Conservation (phyloP, 208 protist species). For the Trypanosoma cruzi region DNA sequence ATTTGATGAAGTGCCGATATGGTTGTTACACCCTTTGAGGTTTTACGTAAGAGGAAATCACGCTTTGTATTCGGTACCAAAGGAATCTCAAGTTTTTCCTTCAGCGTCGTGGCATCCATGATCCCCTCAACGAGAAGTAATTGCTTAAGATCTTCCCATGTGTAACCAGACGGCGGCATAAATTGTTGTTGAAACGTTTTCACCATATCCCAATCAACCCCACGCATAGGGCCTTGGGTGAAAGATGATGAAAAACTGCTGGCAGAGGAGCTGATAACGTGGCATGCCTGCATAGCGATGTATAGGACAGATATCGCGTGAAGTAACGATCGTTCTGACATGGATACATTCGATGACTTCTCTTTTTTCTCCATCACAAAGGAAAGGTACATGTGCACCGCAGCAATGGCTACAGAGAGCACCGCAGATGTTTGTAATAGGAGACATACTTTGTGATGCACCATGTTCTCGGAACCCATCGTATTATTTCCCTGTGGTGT, state of each 20-base stretch:
- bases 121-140: slow-evolving; percentile 49
- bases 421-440: slow-evolving; percentile 79
- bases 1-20: slow-evolving; percentile 47
- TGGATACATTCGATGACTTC: slow-evolving; percentile 10
- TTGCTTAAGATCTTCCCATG: slow-evolving; percentile 23
- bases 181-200: slow-evolving; percentile 11
- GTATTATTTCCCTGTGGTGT: neutral
- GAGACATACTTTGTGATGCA: slow-evolving; percentile 45
- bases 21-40: neutral
- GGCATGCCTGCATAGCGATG: slow-evolving; percentile 37
- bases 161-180: slow-evolving; percentile 29
- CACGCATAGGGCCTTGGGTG: no score
- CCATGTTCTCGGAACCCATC: neutral
- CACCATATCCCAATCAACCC: slow-evolving; percentile 26
- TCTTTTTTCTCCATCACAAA: neutral
- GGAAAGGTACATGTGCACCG: slow-evolving; percentile 39
- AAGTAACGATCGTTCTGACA: slow-evolving; percentile 36
- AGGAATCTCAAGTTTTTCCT: slow-evolving; percentile 39
- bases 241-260: no score
- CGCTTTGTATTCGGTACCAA: slow-evolving; percentile 7
- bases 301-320: slow-evolving; percentile 73
- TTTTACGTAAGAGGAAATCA: neutral
- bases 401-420: slow-evolving; percentile 56
- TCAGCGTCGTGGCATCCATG: slow-evolving; percentile 34
- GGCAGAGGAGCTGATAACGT: slow-evolving; percentile 22